Conservation (phyloP, 768 basidiomycete species). For the Suillus bovinus region DNA sequence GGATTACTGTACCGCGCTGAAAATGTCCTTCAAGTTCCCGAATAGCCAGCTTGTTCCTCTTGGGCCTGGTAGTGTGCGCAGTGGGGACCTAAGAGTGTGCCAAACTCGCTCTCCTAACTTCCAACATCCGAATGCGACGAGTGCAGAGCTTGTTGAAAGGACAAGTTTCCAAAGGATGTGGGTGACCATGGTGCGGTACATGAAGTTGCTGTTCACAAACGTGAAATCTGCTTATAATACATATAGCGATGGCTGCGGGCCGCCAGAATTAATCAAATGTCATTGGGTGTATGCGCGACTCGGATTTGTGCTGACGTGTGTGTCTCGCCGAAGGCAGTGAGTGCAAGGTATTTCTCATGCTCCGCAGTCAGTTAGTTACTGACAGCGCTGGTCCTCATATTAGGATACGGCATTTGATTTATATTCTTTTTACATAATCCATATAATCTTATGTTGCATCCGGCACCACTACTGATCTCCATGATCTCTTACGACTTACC, state of each 20-base stretch:
- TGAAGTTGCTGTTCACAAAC: neutral
- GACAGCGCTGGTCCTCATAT: too few species aligned
- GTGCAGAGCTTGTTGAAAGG: slow-evolving; percentile 9
- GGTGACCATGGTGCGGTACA: neutral
- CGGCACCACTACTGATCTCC: neutral
- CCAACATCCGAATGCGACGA: slow-evolving; percentile 32
- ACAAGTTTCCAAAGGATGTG: slow-evolving; percentile 8
- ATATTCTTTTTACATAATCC: too few species aligned
- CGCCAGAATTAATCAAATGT: neutral
- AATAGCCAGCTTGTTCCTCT: slow-evolving; percentile 43
- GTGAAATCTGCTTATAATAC: neutral
- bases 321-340: neutral
- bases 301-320: neutral
- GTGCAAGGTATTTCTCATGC: neutral
- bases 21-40: slow-evolving; percentile 49
- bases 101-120: slow-evolving; percentile 34
- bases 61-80: slow-evolving; percentile 54
- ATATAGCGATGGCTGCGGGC: neutral
- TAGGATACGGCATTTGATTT: too few species aligned
- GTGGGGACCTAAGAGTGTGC: slow-evolving; percentile 38
- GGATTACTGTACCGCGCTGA: slow-evolving; percentile 36
- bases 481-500: neutral
- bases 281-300: neutral
- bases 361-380: neutral
- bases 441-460: too few species aligned